Conservation (phyloP, 2,329 filamentous ascomycete genomes). For the Diaporthe sp. region DNA sequence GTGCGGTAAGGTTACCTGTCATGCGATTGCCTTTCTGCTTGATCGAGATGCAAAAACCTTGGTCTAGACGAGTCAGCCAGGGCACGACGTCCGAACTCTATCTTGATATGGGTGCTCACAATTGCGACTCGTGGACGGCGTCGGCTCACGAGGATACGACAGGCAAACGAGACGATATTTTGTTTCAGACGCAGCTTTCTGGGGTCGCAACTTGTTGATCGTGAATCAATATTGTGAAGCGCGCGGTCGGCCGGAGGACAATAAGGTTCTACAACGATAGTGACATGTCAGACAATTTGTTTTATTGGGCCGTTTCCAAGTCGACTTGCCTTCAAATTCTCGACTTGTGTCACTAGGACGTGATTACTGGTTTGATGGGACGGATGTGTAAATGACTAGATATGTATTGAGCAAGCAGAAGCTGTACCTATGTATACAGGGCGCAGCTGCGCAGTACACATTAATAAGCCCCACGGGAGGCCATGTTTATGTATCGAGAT, state of each 20-base stretch:
- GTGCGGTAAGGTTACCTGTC: background rate
- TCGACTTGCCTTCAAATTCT: slow-evolving; percentile 14
- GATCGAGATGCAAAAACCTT: slow-evolving; percentile 24
- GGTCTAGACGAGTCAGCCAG: slow-evolving; percentile 23
- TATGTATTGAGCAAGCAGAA: background rate
- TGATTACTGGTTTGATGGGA: slow-evolving; percentile 7
- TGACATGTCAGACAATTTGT: slow-evolving; percentile 17
- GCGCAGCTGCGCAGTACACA: background rate
- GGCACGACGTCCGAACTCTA: slow-evolving; percentile 16
- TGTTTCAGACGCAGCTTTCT: slow-evolving; percentile 11
- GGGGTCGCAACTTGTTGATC: background rate
- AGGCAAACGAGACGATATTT: slow-evolving; percentile 2
- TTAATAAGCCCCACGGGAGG: slow-evolving; percentile 15
- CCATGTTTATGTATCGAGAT: slow-evolving; percentile 13
- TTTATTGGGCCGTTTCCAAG: background rate
- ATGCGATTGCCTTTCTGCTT: slow-evolving; percentile 12
- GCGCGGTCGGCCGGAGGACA: slow-evolving; percentile 11
- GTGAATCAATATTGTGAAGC: slow-evolving; percentile 19
- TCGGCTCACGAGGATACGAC: background rate
- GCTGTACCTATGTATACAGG: background rate
- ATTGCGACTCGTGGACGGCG: slow-evolving; percentile 11
- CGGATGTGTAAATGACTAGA: slow-evolving; percentile 4
- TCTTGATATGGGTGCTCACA: slow-evolving; percentile 17
- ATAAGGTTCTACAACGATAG: slow-evolving; percentile 23
- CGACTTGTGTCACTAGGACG: background rate